Base-by-base conservation (phyloP, 345 rosid species). In the Combretum micranthum region DNA sequence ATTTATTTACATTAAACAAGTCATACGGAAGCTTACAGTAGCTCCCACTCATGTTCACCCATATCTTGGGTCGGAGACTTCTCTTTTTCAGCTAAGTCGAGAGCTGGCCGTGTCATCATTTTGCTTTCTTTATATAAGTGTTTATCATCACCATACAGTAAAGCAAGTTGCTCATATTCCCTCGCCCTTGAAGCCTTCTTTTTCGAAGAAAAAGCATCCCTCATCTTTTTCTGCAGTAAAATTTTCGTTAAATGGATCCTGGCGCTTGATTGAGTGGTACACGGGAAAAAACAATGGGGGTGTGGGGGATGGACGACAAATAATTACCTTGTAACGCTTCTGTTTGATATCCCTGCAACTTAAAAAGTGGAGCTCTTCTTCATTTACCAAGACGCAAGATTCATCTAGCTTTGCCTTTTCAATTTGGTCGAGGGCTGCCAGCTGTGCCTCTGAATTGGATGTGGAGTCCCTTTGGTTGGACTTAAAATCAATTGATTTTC, bases 41-140 rank as follows among this genome's bases (percentile, higher is more conserved):
- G 79, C 85, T 90, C 95, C 97, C 97, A 87, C 55, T 84, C 97
- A 12, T 80, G 72, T 64, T 90, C 93, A 50, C 64, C 58, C 20
- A 44, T 15, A 42, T 65, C 75, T 16, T 56, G 60, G 19, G 61
- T 43, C 32, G 50, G 50, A 52, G 77, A 60, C 52, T 61, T 57
- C 46, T 25, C 66, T 3, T 7, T 48, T 43, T 64, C 77, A 53
- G 45, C 72, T 63, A 8, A 54, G 42, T 21, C 45, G 61, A 21
- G 64, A 59, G 44, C 66, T 66, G 70, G 64, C 70, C 15, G 62
- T 53, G 23, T 64, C 61, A 64, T 62, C 18, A 20, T 64, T 53
- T 26, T 56, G 37, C 21, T n/a, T 53, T 68, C 62, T 47, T 64
- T 7, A 50, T 62, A 25, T 61, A 72, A 48, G 55, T 64, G 48